A percentile compares a stretch with the other conserved stretches of the same genome.
Conservation (phyloP, 306 rosid genomes). For the Morella rubra region DNA sequence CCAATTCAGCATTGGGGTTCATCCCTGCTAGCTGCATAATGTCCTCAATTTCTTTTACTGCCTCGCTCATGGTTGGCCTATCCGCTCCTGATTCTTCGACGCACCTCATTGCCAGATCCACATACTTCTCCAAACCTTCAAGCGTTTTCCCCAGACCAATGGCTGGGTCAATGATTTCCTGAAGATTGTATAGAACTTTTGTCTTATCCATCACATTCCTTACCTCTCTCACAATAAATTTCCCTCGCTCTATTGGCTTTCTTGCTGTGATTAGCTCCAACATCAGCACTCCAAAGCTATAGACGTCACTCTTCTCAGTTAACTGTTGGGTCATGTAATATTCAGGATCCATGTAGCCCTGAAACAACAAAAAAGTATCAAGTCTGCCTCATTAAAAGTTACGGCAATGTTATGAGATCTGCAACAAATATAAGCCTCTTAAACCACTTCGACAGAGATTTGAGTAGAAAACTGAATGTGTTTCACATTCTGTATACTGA, state of each 20-base stretch:
- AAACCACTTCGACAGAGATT: background rate
- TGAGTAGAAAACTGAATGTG: background rate
- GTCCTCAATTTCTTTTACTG: slow-evolving; percentile 44
- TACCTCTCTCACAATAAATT: slow-evolving; percentile 37
- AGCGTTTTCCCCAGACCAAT: slow-evolving; percentile 18
- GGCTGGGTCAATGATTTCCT: slow-evolving; percentile 26
- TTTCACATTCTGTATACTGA: background rate
- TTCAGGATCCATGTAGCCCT: slow-evolving; percentile 53
- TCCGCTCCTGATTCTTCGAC: slow-evolving; percentile 27
- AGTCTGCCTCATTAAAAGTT: background rate
- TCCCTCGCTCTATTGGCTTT: slow-evolving; percentile 38
- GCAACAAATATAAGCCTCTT: background rate
- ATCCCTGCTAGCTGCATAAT: slow-evolving; percentile 33
- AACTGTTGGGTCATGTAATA: slow-evolving; percentile 42
- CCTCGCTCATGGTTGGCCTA: slow-evolving; percentile 45
- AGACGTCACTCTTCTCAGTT: slow-evolving; percentile 49
- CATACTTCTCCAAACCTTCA: slow-evolving; percentile 31
- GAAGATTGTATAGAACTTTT: slow-evolving; percentile 33
- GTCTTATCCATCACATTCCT: slow-evolving; percentile 22
- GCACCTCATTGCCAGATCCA: slow-evolving; percentile 42
- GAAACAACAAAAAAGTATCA: slow-evolving; percentile 3
- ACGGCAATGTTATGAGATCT: background rate
- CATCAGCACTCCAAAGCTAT: slow-evolving; percentile 49
- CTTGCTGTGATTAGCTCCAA: slow-evolving; percentile 44
- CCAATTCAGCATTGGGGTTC: slow-evolving; percentile 21